Conservation (phyloP, 1,284 basidiomycete species). For the Cutaneotrichosporon cyanovorans region DNA sequence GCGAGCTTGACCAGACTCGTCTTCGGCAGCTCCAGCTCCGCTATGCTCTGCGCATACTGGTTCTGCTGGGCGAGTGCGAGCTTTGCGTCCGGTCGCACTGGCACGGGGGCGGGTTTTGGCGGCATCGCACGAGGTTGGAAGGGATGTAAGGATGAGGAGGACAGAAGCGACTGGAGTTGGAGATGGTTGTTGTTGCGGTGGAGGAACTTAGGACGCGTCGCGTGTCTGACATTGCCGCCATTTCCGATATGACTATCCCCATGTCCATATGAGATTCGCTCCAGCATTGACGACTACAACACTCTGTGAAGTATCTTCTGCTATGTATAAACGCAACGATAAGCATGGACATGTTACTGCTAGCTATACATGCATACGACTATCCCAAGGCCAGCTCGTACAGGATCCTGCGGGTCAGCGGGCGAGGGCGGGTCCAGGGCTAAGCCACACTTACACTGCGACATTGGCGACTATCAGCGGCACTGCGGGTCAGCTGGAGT, state of each 20-base stretch:
- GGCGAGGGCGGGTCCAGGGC: too few species aligned
- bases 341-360: too few species aligned
- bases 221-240: too few species aligned
- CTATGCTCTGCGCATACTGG: constrained; percentile 49
- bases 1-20: constrained; percentile 72
- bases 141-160: not conserved
- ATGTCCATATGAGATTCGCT: too few species aligned
- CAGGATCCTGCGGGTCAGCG: constrained; percentile 13
- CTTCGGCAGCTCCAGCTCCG: constrained; percentile 78
- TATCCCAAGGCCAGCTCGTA: constrained; percentile 7
- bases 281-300: too few species aligned
- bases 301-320: too few species aligned
- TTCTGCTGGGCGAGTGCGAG: constrained; percentile 25
- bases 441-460: constrained; percentile 49
- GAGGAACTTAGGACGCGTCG: too few species aligned
- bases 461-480: constrained; percentile 77
- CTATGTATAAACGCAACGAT: too few species aligned
- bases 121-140: constrained; percentile 1
- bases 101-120: constrained; percentile 3
- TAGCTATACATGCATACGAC: constrained; percentile 1
- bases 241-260: too few species aligned
- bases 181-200: not conserved
- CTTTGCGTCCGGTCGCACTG: not conserved
- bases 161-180: not conserved
- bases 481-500: constrained; percentile 52